phyloP scores from a whole-genome alignment of 2,329 filamentous ascomycete species.

The Fusarium lateritium region DNA sequence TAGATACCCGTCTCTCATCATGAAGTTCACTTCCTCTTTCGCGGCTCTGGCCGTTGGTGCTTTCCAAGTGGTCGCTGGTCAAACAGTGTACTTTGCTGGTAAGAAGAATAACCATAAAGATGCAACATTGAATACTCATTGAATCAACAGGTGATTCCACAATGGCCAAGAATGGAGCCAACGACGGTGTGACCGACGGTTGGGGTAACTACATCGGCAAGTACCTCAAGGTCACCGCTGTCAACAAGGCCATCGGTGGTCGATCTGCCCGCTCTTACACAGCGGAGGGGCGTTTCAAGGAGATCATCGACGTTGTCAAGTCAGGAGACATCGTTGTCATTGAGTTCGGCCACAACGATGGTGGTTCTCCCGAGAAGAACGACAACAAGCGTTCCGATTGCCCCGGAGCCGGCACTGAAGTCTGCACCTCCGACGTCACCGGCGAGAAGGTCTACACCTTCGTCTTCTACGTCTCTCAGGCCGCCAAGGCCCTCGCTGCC shows the following conservation, averaged over 20 bases:
- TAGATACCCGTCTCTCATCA: constrained; percentile 10
- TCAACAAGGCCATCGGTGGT: constrained; percentile 77
- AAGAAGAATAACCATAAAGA: background rate
- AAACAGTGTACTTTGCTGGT: constrained; percentile 63
- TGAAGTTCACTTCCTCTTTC: constrained; percentile 45
- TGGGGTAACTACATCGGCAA: constrained; percentile 74
- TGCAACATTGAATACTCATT: background rate
- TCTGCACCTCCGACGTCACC: constrained; percentile 57
- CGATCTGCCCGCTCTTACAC: constrained; percentile 77
- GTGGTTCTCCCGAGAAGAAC: constrained; percentile 65
- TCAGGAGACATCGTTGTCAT: constrained; percentile 77
- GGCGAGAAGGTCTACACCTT: constrained; percentile 72
- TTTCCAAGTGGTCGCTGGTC: constrained; percentile 25
- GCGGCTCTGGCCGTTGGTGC: constrained; percentile 36
- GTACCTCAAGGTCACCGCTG: constrained; percentile 58
- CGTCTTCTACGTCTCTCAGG: constrained; percentile 71
- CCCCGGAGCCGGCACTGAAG: constrained; percentile 66
- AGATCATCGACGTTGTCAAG: constrained; percentile 66
- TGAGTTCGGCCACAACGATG: constrained; percentile 82
- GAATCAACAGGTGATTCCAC: constrained; percentile 66
- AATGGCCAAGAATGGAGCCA: constrained; percentile 66
- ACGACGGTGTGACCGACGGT: constrained; percentile 63
- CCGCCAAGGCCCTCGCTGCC: constrained; percentile 65
- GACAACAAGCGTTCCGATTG: constrained; percentile 77
- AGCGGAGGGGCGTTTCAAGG: constrained; percentile 74